Evolutionary conservation across 1,139 yeast species (phyloP), one percentile per base, ranked within the genome.

Genomic region (Oligophagozyma castellii): DNA sequence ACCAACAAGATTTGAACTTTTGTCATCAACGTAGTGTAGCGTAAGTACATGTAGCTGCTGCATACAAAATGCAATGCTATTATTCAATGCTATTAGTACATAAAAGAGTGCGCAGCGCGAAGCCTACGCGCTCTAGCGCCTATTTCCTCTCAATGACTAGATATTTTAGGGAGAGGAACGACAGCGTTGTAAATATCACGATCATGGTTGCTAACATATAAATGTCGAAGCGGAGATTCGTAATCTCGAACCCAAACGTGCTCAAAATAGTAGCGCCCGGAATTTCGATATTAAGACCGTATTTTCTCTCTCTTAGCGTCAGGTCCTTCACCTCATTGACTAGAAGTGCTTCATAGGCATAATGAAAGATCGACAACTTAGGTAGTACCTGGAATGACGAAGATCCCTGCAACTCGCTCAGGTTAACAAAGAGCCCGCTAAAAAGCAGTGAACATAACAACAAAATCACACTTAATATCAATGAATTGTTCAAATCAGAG

Each of bases 261-360:
- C 93, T 79, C 41, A 89, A 65, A 35, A 89, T 89, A 1, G 93
- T 92, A 2, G 98, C 96, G 4, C 98, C 98, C 0, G 98, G 98
- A n/a, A 89, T 93, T 54, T 84, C 95, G 41, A 89, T 89, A 29
- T 89, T 79, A 24, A 89, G 65, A 0, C 98, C 98, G 47, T 75
- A 89, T 55, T 89, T 89, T 51, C 74, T 75, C 50, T 89, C 98
- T 39, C 72, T 73, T 44, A 89, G 63, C 8, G 83, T 74, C 48
- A 89, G 64, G 29, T 81, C 81, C 47, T 75, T 78, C n/a, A 89
- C 96, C 52, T 89, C 98, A 51, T 89, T 89, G 31, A 89, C 86
- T 2, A 86, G 67, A 40, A 89, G 61, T 0, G 95, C 81, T 51
- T 89, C 98, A 50, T 86, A 89, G 0, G 95, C 95, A 49, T 84